Conservation (phyloP, 805 yeast species). For the Candida maltosa region DNA sequence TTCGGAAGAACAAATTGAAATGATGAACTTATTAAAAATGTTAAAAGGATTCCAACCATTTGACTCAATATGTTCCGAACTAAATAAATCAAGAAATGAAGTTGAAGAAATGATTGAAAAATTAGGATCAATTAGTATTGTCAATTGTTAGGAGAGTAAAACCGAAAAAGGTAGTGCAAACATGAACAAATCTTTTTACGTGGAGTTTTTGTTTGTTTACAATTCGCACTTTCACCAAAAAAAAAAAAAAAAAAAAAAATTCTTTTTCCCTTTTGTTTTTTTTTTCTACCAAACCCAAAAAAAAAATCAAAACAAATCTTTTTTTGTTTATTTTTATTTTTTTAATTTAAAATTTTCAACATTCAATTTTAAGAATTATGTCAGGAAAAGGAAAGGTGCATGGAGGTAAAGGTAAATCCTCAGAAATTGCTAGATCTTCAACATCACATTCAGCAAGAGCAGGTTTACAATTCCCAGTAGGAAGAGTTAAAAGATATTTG, state of each 20-base stretch:
- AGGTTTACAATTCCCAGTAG: conserved; percentile 95
- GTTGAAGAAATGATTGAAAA: conserved; percentile 46
- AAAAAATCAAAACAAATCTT: too few relatives aligned
- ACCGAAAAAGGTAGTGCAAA: too few relatives aligned
- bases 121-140: conserved; percentile 33
- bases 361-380: conserved; percentile 39
- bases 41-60: conserved; percentile 52
- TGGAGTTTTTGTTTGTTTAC: conserved; percentile 3
- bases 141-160: conserved; percentile 30
- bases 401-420: conserved; percentile 96
- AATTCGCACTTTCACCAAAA: too few relatives aligned
- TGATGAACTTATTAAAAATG: conserved; percentile 38
- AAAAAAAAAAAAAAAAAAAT: too few relatives aligned
- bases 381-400: conserved; percentile 85
- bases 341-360: too few relatives aligned
- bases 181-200: too few relatives aligned
- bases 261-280: conserved; percentile 8
- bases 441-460: conserved; percentile 94
- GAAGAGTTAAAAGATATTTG: conserved; percentile 95
- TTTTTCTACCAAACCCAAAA: conserved; percentile 7
- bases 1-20: conserved; percentile 21
- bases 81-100: conserved; percentile 53
- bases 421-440: conserved; percentile 62
- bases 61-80: conserved; percentile 69
- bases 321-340: too few relatives aligned